Evolutionary conservation across 805 yeast genomes (phyloP).

Genomic region (Jamesozyma lodderae): DNA sequence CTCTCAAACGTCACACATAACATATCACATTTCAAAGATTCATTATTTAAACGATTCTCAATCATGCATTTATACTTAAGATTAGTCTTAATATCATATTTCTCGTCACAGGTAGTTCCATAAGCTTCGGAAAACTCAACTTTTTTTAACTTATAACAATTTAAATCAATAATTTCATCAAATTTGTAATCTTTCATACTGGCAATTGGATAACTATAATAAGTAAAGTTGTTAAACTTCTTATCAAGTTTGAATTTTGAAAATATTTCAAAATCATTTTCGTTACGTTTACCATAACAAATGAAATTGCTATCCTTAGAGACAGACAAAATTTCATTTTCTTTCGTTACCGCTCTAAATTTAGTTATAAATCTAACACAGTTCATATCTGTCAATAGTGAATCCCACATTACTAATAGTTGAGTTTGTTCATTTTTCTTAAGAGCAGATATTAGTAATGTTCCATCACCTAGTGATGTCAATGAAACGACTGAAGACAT

Average conservation of each 20-base stretch:
- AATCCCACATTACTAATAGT: constrained; percentile 1
- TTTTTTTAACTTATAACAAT: neutral
- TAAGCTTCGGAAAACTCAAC: neutral
- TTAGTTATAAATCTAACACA: constrained; percentile 10
- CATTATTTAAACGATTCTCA: no score
- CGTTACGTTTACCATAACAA: constrained; percentile 16
- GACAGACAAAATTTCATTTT: constrained; percentile 13
- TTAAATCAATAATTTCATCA: neutral
- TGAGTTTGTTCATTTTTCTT: neutral
- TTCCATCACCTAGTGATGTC: constrained; percentile 3
- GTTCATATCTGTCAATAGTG: neutral
- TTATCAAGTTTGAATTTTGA: neutral
- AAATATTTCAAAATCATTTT: constrained; percentile 19
- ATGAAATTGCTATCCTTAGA: constrained; percentile 15
- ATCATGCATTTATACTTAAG: no score
- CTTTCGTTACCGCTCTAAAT: constrained; percentile 13
- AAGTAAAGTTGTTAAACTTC: no score
- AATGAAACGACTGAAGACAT: constrained; percentile 6
- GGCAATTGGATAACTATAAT: constrained; percentile 5
- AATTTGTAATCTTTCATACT: constrained; percentile 2
- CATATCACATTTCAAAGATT: no score
- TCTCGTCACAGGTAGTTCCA: no score
- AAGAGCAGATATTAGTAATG: constrained; percentile 3
- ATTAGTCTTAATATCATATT: no score
- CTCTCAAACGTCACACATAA: no score